Evolutionary conservation across 306 rosid species (phyloP).

Genomic region (Castanea crenata): DNA sequence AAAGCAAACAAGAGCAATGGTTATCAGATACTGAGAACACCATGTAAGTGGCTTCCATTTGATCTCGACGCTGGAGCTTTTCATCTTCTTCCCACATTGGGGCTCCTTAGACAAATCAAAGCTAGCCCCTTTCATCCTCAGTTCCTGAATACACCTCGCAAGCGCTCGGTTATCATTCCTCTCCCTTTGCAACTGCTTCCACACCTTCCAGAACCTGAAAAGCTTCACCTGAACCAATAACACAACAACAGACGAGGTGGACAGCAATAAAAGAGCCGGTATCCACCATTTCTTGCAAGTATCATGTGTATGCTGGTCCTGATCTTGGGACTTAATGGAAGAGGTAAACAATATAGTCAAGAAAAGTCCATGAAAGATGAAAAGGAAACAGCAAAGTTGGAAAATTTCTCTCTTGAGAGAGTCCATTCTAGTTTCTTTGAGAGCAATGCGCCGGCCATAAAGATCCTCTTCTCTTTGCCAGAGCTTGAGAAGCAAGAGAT

Average conservation of each 20-base stretch:
- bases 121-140: slow-evolving; percentile 91
- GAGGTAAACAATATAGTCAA: slow-evolving; percentile 67
- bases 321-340: slow-evolving; percentile 17
- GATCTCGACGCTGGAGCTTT: slow-evolving; percentile 90
- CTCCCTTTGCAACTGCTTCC: slow-evolving; percentile 57
- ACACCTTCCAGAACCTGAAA: slow-evolving; percentile 64
- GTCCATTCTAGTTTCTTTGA: slow-evolving; percentile 56
- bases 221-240: slow-evolving; percentile 53
- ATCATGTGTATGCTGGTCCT: not conserved
- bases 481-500: slow-evolving; percentile 76
- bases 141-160: slow-evolving; percentile 63
- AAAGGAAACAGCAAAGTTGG: slow-evolving; percentile 63
- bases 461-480: slow-evolving; percentile 86
- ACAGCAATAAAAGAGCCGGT: slow-evolving; percentile 45
- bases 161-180: slow-evolving; percentile 48
- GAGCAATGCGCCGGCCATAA: slow-evolving; percentile 45
- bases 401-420: slow-evolving; percentile 56
- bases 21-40: slow-evolving; percentile 41
- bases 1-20: slow-evolving; percentile 59
- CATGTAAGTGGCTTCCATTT: slow-evolving; percentile 69
- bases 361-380: slow-evolving; percentile 68
- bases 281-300: slow-evolving; percentile 80
- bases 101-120: slow-evolving; percentile 79
- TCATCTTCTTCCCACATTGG: slow-evolving; percentile 58
- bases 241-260: slow-evolving; percentile 59